Base-by-base conservation (phyloP, 208 protist species). In the Crithidia brevicula region DNA sequence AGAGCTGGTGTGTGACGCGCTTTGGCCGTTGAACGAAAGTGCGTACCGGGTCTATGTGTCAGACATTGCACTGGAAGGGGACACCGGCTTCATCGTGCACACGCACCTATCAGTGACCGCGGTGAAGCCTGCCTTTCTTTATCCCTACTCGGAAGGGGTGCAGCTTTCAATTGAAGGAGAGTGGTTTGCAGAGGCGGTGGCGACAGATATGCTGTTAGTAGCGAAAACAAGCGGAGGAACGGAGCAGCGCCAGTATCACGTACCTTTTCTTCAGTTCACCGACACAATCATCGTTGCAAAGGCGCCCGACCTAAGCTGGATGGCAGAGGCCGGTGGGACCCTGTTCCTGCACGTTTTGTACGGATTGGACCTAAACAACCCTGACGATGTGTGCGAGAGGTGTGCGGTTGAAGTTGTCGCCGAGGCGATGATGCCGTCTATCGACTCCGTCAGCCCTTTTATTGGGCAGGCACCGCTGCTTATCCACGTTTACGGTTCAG, bases 381-480 rank as follows among this genome's bases (percentile, higher is more conserved):
- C 30, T 1, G 43, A 38, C n/a, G 58, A 50, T 30, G 43, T 31
- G 45, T 64, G 33, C 43, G 9, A 20, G 6, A 0, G 34, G 10
- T 78, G 67, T 67, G 16, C n/a, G 1, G 64, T 75, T 13, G 30
- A 22, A 0, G 72, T 81, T 6, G 23, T 79, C 4, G 25, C 74
- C 0, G 8, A 33, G 11, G 2, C 34, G 40, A 38, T 71, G 30
- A 69, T 78, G 23, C 79, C 79, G 47, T 36, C 28, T 20, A 81
- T 85, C 53, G 63, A 70, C 18, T 76, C 74, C 52, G 49, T 85
- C 36, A 28, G 25, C 9, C 74, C 79, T 2, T 67, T 65, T n/a
- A 34, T 60, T 6, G 79, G 79, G 2, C 79, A 85, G 67, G 74
- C 79, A 8, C 79, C 79, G 49, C 49, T 85, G 34, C 63, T 67